Evolutionary conservation across 2,329 filamentous ascomycete species (phyloP).

Genomic region (Fusarium nodosum): DNA sequence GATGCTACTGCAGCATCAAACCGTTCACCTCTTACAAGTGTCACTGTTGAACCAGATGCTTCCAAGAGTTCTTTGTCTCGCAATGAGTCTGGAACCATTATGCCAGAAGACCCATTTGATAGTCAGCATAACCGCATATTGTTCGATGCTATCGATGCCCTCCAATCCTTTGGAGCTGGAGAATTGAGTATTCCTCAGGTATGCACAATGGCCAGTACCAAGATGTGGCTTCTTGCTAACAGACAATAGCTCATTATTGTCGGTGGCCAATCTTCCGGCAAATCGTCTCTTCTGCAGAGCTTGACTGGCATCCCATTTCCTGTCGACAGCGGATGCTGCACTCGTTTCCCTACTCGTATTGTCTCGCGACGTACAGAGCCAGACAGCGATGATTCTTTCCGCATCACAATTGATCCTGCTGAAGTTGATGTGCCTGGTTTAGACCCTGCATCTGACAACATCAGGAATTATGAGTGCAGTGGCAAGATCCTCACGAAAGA

Average conservation of each 20-base stretch:
- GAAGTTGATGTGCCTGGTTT: constrained; percentile 45
- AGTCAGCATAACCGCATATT: constrained; percentile 53
- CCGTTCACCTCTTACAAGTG: not conserved
- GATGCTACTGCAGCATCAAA: constrained; percentile 1
- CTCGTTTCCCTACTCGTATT: constrained; percentile 56
- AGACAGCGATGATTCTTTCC: constrained; percentile 47
- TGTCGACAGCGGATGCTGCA: constrained; percentile 52
- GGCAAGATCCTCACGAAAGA: constrained; percentile 49
- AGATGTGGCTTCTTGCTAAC: not conserved
- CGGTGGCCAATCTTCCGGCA: constrained; percentile 56
- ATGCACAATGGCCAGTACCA: not conserved
- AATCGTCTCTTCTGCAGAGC: constrained; percentile 56
- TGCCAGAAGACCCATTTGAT: constrained; percentile 53
- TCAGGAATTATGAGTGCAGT: constrained; percentile 42
- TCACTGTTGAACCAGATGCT: not conserved
- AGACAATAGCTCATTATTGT: constrained; percentile 53
- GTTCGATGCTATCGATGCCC: constrained; percentile 56
- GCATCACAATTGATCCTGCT: constrained; percentile 52
- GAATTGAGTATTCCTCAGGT: constrained; percentile 56
- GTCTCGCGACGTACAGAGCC: constrained; percentile 53
- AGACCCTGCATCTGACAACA: constrained; percentile 30
- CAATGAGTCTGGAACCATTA: not conserved
- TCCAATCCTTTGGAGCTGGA: constrained; percentile 52
- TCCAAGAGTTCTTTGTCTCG: not conserved
- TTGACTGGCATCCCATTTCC: constrained; percentile 57